Base-by-base conservation (phyloP, 75 land plant genomes). In the Larix kaempferi region DNA sequence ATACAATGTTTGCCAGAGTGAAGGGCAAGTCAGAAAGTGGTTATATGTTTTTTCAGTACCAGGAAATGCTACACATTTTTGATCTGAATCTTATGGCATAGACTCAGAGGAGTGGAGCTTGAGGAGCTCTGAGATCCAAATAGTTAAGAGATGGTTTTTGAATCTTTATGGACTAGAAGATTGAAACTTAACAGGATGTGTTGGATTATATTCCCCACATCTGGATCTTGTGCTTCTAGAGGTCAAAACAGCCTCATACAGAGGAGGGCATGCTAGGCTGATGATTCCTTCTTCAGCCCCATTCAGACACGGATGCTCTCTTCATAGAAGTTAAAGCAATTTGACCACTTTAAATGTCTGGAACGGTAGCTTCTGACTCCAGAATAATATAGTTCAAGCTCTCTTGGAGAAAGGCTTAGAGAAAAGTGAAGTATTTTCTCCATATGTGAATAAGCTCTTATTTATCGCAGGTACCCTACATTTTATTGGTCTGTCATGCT, bases 211-310 rank as follows among this genome's bases (percentile, higher is more conserved):
- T 44, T 21, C 21, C 22, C 72, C 21, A 69, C 37, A 69, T 19
- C 72, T 39, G 17, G 3, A 69, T 41, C 52, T 69, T 35, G 21
- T 16, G 52, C 72, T 69, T 41, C 10, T 69, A 39, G 41, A 17
- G 3, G 22, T 21, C 52, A 41, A 39, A 39, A 17, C 49, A 10
- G 16, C 72, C 23, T 19, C 44, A 39, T 69, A 69, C 13, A 69
- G 52, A 8, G 72, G 35, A 19, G n/a, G 72, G 39, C 10, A 29
- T 69, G 72, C 52, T 69, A 69, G 21, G n/a, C n/a, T 69, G 44
- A 35, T 69, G n/a, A 69, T 69, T 19, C 22, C 72, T 69, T 69
- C 52, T 69, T 8, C 72, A 39, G 72, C 72, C n/a, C 17, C 49
- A 44, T 41, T 33, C 49, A 69, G 41, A 39, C 11, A 35, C 39